Evolutionary conservation across 495 filamentous ascomycete genomes (phyloP), one percentile per base, ranked within the genome.

Genomic region (Neurospora sp.): DNA sequence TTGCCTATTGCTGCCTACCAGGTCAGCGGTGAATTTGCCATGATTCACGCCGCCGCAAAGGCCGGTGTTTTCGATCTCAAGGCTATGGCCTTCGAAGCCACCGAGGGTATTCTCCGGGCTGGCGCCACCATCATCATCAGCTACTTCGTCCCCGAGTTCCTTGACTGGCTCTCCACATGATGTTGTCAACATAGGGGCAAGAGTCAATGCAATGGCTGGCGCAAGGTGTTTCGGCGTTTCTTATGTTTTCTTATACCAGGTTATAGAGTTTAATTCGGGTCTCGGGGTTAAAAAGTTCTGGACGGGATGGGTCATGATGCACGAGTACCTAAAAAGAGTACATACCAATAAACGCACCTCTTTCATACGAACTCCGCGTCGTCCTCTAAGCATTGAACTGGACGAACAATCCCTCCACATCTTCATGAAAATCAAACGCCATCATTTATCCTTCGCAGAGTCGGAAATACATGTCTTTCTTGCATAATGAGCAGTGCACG

Each of bases 41-140:
- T 98, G 96, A 97, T 99, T 69, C 93, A 97, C 79, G 96, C 96
- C 4, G 96, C 87, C 42, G 96, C 96, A 27, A 96, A 96, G 82
- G 94, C 96, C 11, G 96, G 96, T 0, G 96, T 99, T n/a, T 99
- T 98, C 79, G 94, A 97, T 81, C 84, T 99, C 79, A 96, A 94
- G 83, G 86, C 91, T 3, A 98, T 98, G 93, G 96, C 93, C 0
- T 95, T 96, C 79, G 96, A 99, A 82, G 90, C 91, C 73, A 94
- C 94, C 0, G 92, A 98, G 79, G 92, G 95, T 2, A 98, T 99
- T 73, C 82, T 99, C 70, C 88, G 96, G 75, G 96, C 96, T 62
- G 96, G 96, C 38, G 96, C 96, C 14, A 92, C 89, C 3, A 97
- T 98, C 78, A 87, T 99, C 59, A 85, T 99, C 74, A 95, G 88